A percentile compares a stretch with the other conserved stretches of the same genome.
Conservation (phyloP, 2,329 filamentous ascomycete genomes). For the Exophiala sideris region DNA sequence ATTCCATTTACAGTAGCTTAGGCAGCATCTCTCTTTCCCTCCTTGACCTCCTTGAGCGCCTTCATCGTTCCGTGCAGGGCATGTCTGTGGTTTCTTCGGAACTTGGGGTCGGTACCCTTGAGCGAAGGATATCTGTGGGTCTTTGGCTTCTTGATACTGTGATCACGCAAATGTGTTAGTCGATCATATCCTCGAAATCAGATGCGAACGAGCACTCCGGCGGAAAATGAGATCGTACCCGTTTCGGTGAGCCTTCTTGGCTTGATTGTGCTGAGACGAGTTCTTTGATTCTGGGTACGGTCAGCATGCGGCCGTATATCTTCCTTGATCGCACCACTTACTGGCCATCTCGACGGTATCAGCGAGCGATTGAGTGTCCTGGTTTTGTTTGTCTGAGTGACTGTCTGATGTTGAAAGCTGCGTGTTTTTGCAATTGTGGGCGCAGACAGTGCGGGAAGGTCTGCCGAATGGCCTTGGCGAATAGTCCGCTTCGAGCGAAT, state of each 20-base stretch:
- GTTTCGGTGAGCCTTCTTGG: conserved; percentile 98
- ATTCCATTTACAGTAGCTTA: conserved; percentile 42
- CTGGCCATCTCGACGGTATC: conserved; percentile 29
- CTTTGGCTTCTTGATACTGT: conserved; percentile 99
- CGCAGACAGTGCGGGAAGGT: not conserved
- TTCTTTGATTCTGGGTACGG: conserved; percentile 87
- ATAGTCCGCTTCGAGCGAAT: not conserved
- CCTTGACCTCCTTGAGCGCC: conserved; percentile 96
- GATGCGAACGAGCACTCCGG: not conserved
- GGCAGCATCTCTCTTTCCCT: conserved; percentile 88
- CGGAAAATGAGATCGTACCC: conserved; percentile 63
- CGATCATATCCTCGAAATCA: not conserved
- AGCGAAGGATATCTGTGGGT: conserved; percentile 98
- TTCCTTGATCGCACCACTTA: conserved; percentile 11
- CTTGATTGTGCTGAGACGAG: conserved; percentile 98
- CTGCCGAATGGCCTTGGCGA: not conserved
- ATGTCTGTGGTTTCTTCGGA: conserved; percentile 99
- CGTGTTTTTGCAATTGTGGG: conserved; percentile 17
- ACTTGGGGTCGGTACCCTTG: conserved; percentile 99
- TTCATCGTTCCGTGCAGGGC: conserved; percentile 98
- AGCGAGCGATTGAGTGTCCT: conserved; percentile 8
- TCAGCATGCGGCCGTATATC: not conserved
- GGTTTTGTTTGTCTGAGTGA: conserved; percentile 5
- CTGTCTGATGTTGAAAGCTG: conserved; percentile 9
- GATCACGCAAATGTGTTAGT: conserved; percentile 16